Base-by-base conservation (phyloP, 2,329 filamentous ascomycete genomes). In the Hypoxylon sp. region DNA sequence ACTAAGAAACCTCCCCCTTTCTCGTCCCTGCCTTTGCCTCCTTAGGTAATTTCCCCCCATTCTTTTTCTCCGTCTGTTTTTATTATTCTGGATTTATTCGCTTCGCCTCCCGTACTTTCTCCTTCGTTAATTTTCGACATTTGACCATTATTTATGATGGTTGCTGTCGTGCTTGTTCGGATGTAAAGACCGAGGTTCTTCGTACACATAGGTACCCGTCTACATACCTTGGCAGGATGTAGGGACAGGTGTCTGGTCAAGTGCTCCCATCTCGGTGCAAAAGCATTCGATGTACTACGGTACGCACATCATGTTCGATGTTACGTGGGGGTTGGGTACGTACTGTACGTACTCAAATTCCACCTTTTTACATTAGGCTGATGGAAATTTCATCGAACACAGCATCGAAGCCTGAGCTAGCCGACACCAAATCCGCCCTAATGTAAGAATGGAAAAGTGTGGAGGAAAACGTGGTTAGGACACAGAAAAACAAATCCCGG, bases 381-480 rank as follows among this genome's bases (percentile, higher is more conserved):
- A 67, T 65, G 54, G 61, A 62, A 67, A 58, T 61, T 64, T 67
- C 24, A 61, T 61, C 58, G 59, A 68, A 64, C 56, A 42, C 66
- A 68, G 57, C 54, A 61, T 64, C 40, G 54, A 67, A 67, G 58
- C 65, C 65, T 63, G 59, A 70, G 45, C 67, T 69, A 67, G 51
- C 58, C 46, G 52, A 58, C 33, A 63, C 45, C 55, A 56, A 61
- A 26, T 30, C 46, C 50, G 40, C 62, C 56, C 50, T 62, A 61
- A 53, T 28, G 56, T 59, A 26, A 63, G 50, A 64, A 60, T 49
- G 52, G 57, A 46, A 68, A 61, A 54, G 32, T 68, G 65, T 60
- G 67, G 67, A 68, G 67, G 65, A 65, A 65, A 68, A 68, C 65
- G 65, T 70, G 65, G 65, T 61, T 26, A 52, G 50, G 33, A 53